A percentile compares a stretch with the other conserved stretches of the same genome.
Conservation (phyloP, 2,329 filamentous ascomycete species). For the Curvularia eragrostidis region DNA sequence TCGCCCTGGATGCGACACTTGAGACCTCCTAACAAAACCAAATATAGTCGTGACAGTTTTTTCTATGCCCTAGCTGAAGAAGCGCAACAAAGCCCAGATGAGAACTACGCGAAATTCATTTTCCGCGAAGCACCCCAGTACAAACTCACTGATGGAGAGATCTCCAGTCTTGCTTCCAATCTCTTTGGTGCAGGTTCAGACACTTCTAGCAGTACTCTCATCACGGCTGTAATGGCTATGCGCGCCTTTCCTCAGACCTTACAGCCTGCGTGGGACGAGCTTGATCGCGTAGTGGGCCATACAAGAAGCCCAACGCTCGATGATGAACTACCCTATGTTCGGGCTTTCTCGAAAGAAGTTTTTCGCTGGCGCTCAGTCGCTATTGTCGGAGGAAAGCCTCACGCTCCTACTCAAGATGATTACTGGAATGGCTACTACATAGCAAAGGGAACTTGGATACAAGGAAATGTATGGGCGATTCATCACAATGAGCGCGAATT, state of each 20-base stretch:
- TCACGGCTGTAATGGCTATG: conserved; percentile 44
- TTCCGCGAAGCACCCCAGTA: conserved; percentile 49
- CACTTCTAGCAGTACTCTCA: conserved; percentile 41
- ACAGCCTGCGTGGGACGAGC: conserved; percentile 39
- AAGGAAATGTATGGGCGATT: conserved; percentile 52
- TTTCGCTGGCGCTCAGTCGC: conserved; percentile 44
- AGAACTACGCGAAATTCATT: conserved; percentile 49
- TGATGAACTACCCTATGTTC: conserved; percentile 49
- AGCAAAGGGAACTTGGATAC: conserved; percentile 49
- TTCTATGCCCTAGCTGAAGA: conserved; percentile 45
- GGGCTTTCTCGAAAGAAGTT: conserved; percentile 44
- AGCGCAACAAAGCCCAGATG: conserved; percentile 37
- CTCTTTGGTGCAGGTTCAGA: conserved; percentile 44
- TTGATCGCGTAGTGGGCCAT: conserved; percentile 41
- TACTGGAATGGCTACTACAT: conserved; percentile 48
- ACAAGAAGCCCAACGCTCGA: conserved; percentile 43
- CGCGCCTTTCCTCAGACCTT: conserved; percentile 40
- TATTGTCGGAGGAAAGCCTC: conserved; percentile 46
- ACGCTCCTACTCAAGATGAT: conserved; percentile 43
- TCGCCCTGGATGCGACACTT: conserved; percentile 47
- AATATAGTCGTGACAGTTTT: conserved; percentile 39
- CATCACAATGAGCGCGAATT: conserved; percentile 47
- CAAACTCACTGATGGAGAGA: conserved; percentile 36
- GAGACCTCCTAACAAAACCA: conserved; percentile 28
- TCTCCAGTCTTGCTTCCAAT: conserved; percentile 41